A percentile compares a stretch with the other conserved stretches of the same genome.
Evolutionary conservation across 148 eudicot species (phyloP).

Genomic region (Vaccinium corymbosum): DNA sequence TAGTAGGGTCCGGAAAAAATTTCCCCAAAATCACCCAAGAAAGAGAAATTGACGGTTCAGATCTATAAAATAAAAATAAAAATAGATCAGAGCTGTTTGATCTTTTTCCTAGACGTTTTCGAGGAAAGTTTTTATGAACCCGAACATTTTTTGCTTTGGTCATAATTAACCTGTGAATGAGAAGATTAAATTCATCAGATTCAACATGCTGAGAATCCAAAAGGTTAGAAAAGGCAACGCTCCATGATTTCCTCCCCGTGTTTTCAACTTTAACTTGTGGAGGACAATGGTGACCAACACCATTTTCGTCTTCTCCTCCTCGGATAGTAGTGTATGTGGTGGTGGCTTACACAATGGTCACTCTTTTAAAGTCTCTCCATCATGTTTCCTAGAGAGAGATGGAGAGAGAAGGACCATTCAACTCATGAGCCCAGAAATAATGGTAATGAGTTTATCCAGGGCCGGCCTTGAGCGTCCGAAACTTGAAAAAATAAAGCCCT

Average conservation of each 20-base stretch:
- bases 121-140: too few relatives aligned
- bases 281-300: background rate
- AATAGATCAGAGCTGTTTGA: too few relatives aligned
- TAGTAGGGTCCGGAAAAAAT: too few relatives aligned
- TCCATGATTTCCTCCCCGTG: background rate
- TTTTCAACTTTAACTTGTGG: background rate
- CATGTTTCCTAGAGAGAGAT: background rate
- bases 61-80: too few relatives aligned
- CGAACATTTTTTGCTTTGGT: too few relatives aligned
- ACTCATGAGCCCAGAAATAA: background rate
- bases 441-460: background rate
- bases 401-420: background rate
- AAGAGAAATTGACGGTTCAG: too few relatives aligned
- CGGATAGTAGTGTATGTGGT: background rate
- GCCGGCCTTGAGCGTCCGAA: background rate
- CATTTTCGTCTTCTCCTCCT: background rate
- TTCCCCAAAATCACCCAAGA: too few relatives aligned
- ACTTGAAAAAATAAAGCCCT: background rate
- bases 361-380: background rate
- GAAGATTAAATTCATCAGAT: background rate
- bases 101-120: too few relatives aligned
- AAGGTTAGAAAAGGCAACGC: background rate
- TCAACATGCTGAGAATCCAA: background rate
- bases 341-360: background rate
- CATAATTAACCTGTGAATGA: background rate